Evolutionary conservation across 139 green algal species (phyloP), one percentile per base, ranked within the genome.

Genomic region (Coccomyxa sp.): DNA sequence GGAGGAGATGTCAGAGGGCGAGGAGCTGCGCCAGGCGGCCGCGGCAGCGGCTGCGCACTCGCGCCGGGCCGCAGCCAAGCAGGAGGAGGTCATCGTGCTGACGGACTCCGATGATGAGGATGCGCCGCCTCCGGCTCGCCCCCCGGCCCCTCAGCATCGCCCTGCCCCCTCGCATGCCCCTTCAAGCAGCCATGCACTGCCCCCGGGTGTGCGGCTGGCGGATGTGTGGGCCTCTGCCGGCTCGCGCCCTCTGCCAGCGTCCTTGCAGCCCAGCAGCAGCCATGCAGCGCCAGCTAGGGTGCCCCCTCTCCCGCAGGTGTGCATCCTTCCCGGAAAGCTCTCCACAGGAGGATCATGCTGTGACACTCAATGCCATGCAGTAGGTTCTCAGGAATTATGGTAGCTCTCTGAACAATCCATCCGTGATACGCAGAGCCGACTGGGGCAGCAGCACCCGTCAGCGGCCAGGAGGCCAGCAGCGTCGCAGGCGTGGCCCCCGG

Each of bases 11-110:
- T 74, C 40, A 27, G 76, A 75, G 34, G 40, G 39, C 27, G 79
- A 79, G 29, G 79, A 83, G 68, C 41, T 83, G 40, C 64, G 74
- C 6, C 50, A 39, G 24, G 79, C 79, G 8, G 79, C 79, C 37
- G 40, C 34, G 12, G 74, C 73, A 4, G 68, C 73, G 6, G 73
- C 40, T 10, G 74, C 79, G 54, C 29, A 27, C 24, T 36, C 68
- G 58, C 70, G n/a, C 69, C 12, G 36, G 34, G 24, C 29, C 33
- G 14, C 39, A 77, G 36, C 70, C 50, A n/a, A n/a, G n/a, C n/a
- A n/a, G n/a, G n/a, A n/a, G 40, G 78, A 82, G 6, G 54, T 82
- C 36, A 82, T 82, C 22, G 27, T 82, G 36, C 50, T 82, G 6
- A 69, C 68, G 16, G 76, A 81, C 70, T 78, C 70, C 8, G 68